phyloP scores from a whole-genome alignment of 768 basidiomycete genomes.

The Multifurca ochricompacta region DNA sequence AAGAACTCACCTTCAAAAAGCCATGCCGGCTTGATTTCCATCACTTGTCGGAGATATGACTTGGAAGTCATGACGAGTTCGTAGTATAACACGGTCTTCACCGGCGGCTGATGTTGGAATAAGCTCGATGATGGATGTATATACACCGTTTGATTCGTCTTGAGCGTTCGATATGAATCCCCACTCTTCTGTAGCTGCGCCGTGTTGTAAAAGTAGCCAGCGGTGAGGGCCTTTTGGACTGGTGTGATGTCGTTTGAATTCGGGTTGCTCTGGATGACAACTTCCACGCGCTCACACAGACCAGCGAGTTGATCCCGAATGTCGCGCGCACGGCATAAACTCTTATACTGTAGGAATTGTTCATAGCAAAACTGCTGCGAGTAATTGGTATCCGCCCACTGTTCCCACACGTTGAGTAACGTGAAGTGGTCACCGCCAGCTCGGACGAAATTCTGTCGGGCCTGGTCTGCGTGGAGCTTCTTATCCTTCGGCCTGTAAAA shows the following conservation, averaged over 20 bases:
- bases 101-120: conserved; percentile 93
- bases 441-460: conserved; percentile 93
- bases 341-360: conserved; percentile 93
- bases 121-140: conserved; percentile 94
- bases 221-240: conserved; percentile 89
- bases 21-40: conserved; percentile 98
- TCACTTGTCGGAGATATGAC: conserved; percentile 95
- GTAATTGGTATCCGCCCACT: conserved; percentile 97
- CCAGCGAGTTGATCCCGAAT: conserved; percentile 94
- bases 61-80: conserved; percentile 97
- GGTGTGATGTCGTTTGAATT: conserved; percentile 91
- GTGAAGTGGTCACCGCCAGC: conserved; percentile 98
- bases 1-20: conserved; percentile 67
- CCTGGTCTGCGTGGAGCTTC: conserved; percentile 95
- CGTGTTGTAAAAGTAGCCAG: conserved; percentile 95
- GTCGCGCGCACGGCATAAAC: conserved; percentile 87
- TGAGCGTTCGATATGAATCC: conserved; percentile 94
- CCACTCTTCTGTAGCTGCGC: conserved; percentile 93
- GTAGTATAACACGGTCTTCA: conserved; percentile 86
- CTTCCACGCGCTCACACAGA: conserved; percentile 94
- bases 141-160: conserved; percentile 93
- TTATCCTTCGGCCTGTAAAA: conserved; percentile 99
- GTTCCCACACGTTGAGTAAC: conserved; percentile 95
- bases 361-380: conserved; percentile 97
- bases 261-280: conserved; percentile 78